Evolutionary conservation across 2,329 filamentous ascomycete species (phyloP), one percentile per base, ranked within the genome.

Genomic region (Aspergillus tamarii): DNA sequence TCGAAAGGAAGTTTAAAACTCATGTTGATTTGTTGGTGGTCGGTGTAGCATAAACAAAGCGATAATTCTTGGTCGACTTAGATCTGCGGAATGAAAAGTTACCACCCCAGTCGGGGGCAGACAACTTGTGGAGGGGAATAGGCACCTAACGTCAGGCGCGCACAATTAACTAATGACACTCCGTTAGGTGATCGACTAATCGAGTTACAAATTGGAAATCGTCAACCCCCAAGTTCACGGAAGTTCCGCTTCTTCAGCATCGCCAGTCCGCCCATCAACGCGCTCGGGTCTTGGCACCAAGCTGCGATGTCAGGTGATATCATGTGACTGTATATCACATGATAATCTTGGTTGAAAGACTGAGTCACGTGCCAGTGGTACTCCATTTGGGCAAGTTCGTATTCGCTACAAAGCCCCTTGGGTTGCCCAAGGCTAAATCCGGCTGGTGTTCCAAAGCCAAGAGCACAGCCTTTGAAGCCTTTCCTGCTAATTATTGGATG

Each of bases 1-100:
- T 75, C 74, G 57, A 72, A 76, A 10, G 76, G 73, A 19, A 74
- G 70, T 61, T 73, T 66, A 68, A 79, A 81, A 9, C 73, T 67
- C 78, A 80, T 76, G 19, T 70, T 70, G 67, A n/a, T 55, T 45
- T 16, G 26, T 23, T 19, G 30, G 28, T 28, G 55, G 54, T 21
- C 48, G 53, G 57, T 50, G 59, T 50, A 28, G 36, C 58, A 60
- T 63, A 60, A 65, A 62, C 48, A 67, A 61, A 53, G 39, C 14
- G 50, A 48, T 61, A 19, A 61, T 36, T 58, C 60, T 53, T 43
- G 34, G 52, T 39, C 32, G 46, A 46, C 28, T 43, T 16, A 30
- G 46, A 59, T 53, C 57, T 50, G 32, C 45, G 21, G 23, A 53
- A 50, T 19, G 9, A 36, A 59, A 59, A 48, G 57, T 52, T 8